These are phyloP conservation scores for Exophiala lecanii-corni DNA, from an alignment of 2,329 filamentous ascomycete species.

Conservation along the genomic window DNA sequence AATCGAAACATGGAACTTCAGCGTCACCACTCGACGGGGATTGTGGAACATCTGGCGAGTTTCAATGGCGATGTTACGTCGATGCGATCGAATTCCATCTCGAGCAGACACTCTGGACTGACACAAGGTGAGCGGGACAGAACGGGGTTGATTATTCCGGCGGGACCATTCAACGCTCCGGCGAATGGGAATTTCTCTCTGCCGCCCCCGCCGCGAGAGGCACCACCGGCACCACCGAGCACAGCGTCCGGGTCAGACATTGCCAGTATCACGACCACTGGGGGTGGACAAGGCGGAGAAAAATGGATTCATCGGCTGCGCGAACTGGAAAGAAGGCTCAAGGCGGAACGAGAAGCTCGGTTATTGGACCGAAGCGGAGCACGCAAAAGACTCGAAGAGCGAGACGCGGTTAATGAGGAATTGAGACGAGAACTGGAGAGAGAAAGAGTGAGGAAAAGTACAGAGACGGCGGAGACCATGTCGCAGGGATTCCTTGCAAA, in stretches of 20 bases:
- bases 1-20: constrained; percentile 18
- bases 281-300: constrained; percentile 50
- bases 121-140: constrained; percentile 13
- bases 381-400: constrained; percentile 70
- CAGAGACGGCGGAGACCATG: constrained; percentile 4
- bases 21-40: constrained; percentile 51
- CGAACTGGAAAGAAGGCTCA: constrained; percentile 82
- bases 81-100: constrained; percentile 23
- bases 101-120: constrained; percentile 18
- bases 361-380: constrained; percentile 81
- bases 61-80: constrained; percentile 27
- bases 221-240: constrained; percentile 22
- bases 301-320: constrained; percentile 80
- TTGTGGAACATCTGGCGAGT: constrained; percentile 39
- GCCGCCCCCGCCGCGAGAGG: constrained; percentile 21
- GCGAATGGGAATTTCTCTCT: constrained; percentile 24
- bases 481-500: constrained; percentile 2
- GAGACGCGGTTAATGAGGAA: constrained; percentile 69
- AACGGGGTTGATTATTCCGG: constrained; percentile 21
- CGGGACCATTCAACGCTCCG: constrained; percentile 22
- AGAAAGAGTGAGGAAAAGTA: constrained; percentile 42
- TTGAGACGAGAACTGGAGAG: constrained; percentile 61
- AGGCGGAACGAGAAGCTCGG: constrained; percentile 81
- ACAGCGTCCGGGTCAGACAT: constrained; percentile 20
- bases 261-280: constrained; percentile 17